Conservation (phyloP, 2,329 filamentous ascomycete species). For the Venturia aucupariae region DNA sequence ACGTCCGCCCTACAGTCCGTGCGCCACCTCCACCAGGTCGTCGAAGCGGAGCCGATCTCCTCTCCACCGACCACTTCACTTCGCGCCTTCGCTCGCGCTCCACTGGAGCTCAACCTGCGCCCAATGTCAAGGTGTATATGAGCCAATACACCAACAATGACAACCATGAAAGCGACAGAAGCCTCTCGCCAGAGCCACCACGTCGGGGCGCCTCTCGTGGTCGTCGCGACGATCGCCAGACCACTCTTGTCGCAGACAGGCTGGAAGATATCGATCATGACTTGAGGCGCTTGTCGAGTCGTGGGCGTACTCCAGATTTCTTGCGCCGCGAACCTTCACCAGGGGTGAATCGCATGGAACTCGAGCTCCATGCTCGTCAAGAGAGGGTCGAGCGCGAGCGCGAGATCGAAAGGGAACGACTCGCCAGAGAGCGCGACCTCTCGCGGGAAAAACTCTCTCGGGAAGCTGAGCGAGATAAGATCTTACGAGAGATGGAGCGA, state of each 20-base stretch:
- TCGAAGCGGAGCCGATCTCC: conserved; percentile 9
- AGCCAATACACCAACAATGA: conserved; percentile 9
- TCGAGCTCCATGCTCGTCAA: conserved; percentile 3
- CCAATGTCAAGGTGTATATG: conserved; percentile 14
- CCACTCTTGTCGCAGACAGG: conserved; percentile 8
- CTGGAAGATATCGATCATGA: conserved; percentile 14
- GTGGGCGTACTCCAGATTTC: not conserved
- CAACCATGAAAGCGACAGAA: conserved; percentile 3
- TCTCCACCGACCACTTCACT: not conserved
- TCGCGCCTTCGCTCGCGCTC: conserved; percentile 12
- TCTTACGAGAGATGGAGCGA: conserved; percentile 3
- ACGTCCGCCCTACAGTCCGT: conserved; percentile 7
- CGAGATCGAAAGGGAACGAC: conserved; percentile 1
- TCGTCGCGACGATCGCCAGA: conserved; percentile 1
- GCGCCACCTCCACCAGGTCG: conserved; percentile 3
- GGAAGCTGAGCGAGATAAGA: not conserved
- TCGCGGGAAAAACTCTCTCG: not conserved
- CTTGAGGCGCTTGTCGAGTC: conserved; percentile 3
- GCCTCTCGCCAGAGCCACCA: conserved; percentile 2
- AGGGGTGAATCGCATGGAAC: not conserved
- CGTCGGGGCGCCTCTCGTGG: conserved; percentile 8
- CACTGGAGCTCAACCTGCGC: conserved; percentile 10
- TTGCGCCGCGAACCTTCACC: conserved; percentile 7
- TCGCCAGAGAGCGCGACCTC: not conserved
- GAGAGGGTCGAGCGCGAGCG: not conserved